Evolutionary conservation across 2,329 filamentous ascomycete genomes (phyloP), one percentile per base, ranked within the genome.

Genomic region (Graphiopsis chlorocephala): DNA sequence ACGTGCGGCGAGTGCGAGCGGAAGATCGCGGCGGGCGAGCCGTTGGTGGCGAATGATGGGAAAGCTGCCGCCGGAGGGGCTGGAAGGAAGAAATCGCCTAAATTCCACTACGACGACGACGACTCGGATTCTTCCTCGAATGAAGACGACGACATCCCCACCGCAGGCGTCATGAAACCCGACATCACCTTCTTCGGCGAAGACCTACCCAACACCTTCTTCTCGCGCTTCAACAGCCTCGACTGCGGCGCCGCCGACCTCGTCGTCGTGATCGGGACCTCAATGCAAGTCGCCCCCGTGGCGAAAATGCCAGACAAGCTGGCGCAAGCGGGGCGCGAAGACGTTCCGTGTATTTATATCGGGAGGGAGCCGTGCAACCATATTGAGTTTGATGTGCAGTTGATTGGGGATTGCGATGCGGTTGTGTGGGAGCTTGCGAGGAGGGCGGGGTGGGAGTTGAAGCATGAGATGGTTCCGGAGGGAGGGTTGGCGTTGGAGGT

Each of bases 121-220:
- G 29, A 20, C 28, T 20, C 14, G 15, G 48, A 52, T 10, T 55
- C 42, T 10, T 50, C 53, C 31, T 33, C 28, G 63, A 83, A 82
- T 4, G 84, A 86, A 14, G 84, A 87, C 63, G 87, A 89, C 73
- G 84, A 88, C 69, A 86, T 90, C 45, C 87, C 88, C 2, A 82
- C 84, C 56, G 85, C 88, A 2, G 92, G 91, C 64, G 88, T 96
- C 75, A 96, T 96, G 92, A 97, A 86, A 83, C 95, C 95, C 10
- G 94, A 98, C 79, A 98, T 99, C 74, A 98, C 92, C 55, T 98
- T 99, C 81, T 98, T 98, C 73, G 94, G 94, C 70, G 95, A 99
- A 79, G 85, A 88, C 59, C 88, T 99, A 1, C 93, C 94, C 0
- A 88, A 91, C 71, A 86, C 87, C 70, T 99, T 99, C 78, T 90